Conservation (phyloP, 2,329 filamentous ascomycete species). For the Aspergillus sp. region DNA sequence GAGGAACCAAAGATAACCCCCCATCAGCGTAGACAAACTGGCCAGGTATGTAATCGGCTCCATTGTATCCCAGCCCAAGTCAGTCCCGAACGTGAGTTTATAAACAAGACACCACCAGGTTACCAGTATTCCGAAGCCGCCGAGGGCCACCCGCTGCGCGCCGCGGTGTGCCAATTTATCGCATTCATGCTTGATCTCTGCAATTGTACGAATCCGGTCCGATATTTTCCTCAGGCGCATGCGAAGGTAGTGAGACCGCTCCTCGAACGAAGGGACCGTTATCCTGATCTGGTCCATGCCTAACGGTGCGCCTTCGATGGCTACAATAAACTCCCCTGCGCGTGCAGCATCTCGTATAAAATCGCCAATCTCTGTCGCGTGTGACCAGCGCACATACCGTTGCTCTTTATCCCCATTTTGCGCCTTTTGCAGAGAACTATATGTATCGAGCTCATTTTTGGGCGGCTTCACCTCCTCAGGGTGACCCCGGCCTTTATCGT, state of each 20-base stretch:
- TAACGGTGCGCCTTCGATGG: conserved; percentile 68
- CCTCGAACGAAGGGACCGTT: conserved; percentile 80
- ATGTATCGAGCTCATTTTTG: conserved; percentile 62
- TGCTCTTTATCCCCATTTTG: conserved; percentile 22
- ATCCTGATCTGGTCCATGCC: conserved; percentile 69
- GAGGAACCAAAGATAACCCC: conserved; percentile 89
- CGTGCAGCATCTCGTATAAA: conserved; percentile 88
- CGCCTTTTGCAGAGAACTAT: conserved; percentile 64
- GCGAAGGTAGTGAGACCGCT: conserved; percentile 86
- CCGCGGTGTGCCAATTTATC: conserved; percentile 73
- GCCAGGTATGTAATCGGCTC: conserved; percentile 89
- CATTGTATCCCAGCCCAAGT: conserved; percentile 85
- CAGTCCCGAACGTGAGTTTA: conserved; percentile 64
- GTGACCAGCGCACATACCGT: conserved; percentile 83
- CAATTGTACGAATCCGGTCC: conserved; percentile 65
- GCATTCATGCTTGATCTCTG: conserved; percentile 76
- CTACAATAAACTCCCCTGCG: conserved; percentile 79
- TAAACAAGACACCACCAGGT: conserved; percentile 85
- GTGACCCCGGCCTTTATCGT: conserved; percentile 21
- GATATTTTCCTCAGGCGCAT: conserved; percentile 72
- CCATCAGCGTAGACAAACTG: conserved; percentile 81
- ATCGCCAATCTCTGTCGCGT: conserved; percentile 86
- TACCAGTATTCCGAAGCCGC: conserved; percentile 70
- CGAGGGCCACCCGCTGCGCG: conserved; percentile 76
- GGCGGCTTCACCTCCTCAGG: conserved; percentile 40